A percentile compares a stretch with the other conserved stretches of the same genome.
Evolutionary conservation across 352 stramenopile species (phyloP).

Genomic region (Phytopythium montanum): DNA sequence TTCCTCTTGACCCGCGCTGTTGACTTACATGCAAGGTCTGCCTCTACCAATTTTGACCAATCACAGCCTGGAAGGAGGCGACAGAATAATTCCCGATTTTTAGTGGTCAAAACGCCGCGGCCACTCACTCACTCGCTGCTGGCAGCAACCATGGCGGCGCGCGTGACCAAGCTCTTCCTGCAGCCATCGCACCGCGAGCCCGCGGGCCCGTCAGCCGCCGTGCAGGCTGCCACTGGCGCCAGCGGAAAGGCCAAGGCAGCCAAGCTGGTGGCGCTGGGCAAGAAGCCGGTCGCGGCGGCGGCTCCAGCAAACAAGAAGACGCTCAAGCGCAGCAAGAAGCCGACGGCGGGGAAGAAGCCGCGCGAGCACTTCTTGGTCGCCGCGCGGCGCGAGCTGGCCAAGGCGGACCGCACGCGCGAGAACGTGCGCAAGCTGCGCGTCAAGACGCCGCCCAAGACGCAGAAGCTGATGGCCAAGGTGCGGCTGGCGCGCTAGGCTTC

Average conservation of each 20-base stretch:
- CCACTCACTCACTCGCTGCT: constrained; percentile 3
- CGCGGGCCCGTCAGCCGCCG: constrained; percentile 6
- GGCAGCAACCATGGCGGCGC: constrained; percentile 36
- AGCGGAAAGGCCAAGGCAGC: constrained; percentile 5
- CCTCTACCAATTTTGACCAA: too few relatives aligned
- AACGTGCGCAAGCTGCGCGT: constrained; percentile 67
- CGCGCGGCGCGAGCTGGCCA: constrained; percentile 44
- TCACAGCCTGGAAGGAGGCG: too few relatives aligned
- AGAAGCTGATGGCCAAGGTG: constrained; percentile 70
- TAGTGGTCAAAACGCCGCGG: too few relatives aligned
- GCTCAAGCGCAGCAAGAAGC: constrained; percentile 24
- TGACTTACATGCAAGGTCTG: too few relatives aligned
- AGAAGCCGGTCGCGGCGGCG: constrained; percentile 7
- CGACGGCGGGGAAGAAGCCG: constrained; percentile 17
- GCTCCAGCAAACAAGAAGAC: constrained; percentile 12
- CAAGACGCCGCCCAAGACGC: constrained; percentile 47
- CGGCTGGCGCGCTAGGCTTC: not conserved
- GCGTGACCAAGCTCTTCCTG: constrained; percentile 74
- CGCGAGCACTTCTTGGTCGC: constrained; percentile 52
- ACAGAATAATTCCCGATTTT: too few relatives aligned
- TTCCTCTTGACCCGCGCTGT: too few relatives aligned
- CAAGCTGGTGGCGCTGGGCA: constrained; percentile 18
- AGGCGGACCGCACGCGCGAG: constrained; percentile 46
- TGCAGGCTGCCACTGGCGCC: not conserved
- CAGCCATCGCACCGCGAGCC: constrained; percentile 40